These are phyloP conservation scores for Ascoidea asiatica DNA, from an alignment of 805 yeast species.

Conservation along the genomic window DNA sequence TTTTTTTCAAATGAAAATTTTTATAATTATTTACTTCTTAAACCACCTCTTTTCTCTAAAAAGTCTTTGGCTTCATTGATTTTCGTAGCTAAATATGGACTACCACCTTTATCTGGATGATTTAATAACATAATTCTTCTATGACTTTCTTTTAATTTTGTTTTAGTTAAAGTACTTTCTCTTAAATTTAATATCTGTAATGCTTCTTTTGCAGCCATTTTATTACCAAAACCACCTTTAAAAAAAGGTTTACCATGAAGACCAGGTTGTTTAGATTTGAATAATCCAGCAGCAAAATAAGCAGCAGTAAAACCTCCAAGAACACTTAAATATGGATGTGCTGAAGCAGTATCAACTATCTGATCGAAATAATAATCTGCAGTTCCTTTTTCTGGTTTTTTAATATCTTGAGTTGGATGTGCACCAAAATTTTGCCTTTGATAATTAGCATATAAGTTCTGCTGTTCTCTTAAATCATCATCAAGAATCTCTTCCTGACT, in stretches of 20 bases:
- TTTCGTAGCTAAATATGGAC: conserved; percentile 69
- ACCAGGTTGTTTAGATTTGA: conserved; percentile 57
- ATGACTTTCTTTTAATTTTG: conserved; percentile 49
- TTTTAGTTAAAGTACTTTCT: conserved; percentile 28
- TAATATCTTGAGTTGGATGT: too few relatives aligned
- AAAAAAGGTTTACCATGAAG: conserved; percentile 50
- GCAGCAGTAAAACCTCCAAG: conserved; percentile 54
- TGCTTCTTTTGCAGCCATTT: conserved; percentile 82
- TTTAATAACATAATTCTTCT: conserved; percentile 66
- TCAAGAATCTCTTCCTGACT: too few relatives aligned
- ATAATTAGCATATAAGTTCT: too few relatives aligned
- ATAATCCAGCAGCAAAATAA: conserved; percentile 52
- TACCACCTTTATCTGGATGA: conserved; percentile 87
- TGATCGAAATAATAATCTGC: conserved; percentile 56
- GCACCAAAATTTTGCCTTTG: too few relatives aligned
- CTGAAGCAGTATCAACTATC: conserved; percentile 43
- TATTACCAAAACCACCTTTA: conserved; percentile 85
- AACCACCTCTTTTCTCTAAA: conserved; percentile 41
- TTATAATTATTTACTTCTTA: too few relatives aligned
- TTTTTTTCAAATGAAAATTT: too few relatives aligned
- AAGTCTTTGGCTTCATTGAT: conserved; percentile 78
- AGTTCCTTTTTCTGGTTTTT: conserved; percentile 18
- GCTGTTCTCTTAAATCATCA: too few relatives aligned
- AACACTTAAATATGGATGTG: conserved; percentile 67
- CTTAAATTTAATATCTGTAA: conserved; percentile 65